Percentiles rank a stretch among this genome's conserved stretches.
Evolutionary conservation across 352 stramenopile genomes (phyloP).

Genomic region (Blastocystis hominis): DNA sequence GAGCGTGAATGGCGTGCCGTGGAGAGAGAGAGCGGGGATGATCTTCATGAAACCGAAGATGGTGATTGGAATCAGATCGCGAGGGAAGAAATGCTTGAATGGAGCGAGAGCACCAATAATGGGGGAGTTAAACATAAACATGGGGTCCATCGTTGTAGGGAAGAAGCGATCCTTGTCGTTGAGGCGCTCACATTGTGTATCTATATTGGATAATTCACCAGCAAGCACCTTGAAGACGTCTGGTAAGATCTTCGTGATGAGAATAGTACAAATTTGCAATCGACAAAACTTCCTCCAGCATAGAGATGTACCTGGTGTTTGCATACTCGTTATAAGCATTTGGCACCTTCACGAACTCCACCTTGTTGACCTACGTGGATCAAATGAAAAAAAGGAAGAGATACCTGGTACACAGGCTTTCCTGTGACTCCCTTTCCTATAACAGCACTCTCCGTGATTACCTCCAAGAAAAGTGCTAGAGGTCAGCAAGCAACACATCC

Average conservation of each 20-base stretch:
- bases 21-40: conserved; percentile 64
- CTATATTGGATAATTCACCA: neutral
- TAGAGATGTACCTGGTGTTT: conserved; percentile 59
- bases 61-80: conserved; percentile 66
- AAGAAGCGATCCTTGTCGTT: conserved; percentile 20
- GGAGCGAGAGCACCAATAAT: conserved; percentile 61
- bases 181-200: neutral
- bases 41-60: conserved; percentile 68
- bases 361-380: neutral
- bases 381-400: neutral
- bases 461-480: conserved; percentile 11
- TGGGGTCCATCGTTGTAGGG: conserved; percentile 1
- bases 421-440: conserved; percentile 1
- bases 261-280: conserved; percentile 67
- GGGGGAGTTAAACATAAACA: conserved; percentile 55
- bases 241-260: conserved; percentile 66
- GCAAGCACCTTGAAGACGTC: neutral
- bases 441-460: neutral
- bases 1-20: conserved; percentile 66
- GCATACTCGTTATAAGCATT: neutral
- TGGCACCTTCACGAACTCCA: conserved; percentile 22
- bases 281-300: conserved; percentile 59
- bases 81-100: conserved; percentile 26
- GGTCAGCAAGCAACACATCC: neutral
- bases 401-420: conserved; percentile 15